These are phyloP conservation scores for Rhipidocladum racemiflorum DNA, from an alignment of 176 grass and related monocot species.

Conservation along the genomic window DNA sequence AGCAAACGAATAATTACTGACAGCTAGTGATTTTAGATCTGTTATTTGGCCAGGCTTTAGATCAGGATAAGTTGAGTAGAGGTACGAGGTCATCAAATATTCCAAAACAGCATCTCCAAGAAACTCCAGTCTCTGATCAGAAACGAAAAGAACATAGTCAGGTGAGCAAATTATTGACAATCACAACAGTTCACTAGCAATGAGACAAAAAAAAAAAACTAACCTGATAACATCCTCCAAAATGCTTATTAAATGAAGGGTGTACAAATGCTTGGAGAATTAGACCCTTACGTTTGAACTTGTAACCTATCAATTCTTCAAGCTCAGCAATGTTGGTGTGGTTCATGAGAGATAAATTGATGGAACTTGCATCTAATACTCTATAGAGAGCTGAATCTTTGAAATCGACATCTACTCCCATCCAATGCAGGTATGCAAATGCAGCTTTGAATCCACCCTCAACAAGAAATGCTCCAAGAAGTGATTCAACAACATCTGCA, in stretches of 20 bases:
- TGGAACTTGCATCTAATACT: slow-evolving; percentile 51
- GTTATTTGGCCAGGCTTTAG: slow-evolving; percentile 94
- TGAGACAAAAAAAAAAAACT: background rate
- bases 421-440: slow-evolving; percentile 80
- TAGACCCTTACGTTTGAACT: slow-evolving; percentile 68
- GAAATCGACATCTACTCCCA: slow-evolving; percentile 71
- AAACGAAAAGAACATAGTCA: slow-evolving; percentile 39
- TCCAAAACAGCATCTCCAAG: slow-evolving; percentile 97
- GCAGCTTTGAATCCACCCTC: slow-evolving; percentile 91
- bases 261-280: slow-evolving; percentile 83
- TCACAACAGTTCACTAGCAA: slow-evolving; percentile 12
- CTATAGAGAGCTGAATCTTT: slow-evolving; percentile 56
- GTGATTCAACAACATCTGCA: slow-evolving; percentile 91
- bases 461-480: slow-evolving; percentile 87
- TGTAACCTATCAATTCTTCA: slow-evolving; percentile 66
- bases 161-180: slow-evolving; percentile 30
- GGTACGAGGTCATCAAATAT: slow-evolving; percentile 91
- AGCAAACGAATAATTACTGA: slow-evolving; percentile 78
- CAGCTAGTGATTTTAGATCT: slow-evolving; percentile 75
- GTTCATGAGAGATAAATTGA: slow-evolving; percentile 63
- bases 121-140: slow-evolving; percentile 88
- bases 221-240: slow-evolving; percentile 95
- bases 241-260: slow-evolving; percentile 77
- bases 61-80: slow-evolving; percentile 81
- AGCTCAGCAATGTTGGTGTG: slow-evolving; percentile 49